Evolutionary conservation across 108 stramenopile genomes (phyloP).

Genomic region (Phaeodactylum tricornutum): DNA sequence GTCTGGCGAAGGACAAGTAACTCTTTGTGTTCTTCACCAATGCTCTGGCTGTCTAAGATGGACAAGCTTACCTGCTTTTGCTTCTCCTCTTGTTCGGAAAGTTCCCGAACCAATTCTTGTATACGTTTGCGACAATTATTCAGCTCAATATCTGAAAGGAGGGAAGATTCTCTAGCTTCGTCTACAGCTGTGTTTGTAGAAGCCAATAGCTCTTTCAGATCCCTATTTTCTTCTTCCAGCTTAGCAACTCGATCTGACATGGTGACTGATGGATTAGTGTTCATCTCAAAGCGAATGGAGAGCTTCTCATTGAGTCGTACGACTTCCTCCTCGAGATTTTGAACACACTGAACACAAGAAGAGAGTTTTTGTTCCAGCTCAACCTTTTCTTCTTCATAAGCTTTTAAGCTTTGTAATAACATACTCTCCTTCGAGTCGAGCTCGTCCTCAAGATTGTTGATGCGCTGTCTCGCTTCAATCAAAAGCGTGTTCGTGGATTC

Average conservation of each 20-base stretch:
- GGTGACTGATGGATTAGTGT: neutral
- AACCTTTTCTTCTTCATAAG: neutral
- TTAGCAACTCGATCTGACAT: neutral
- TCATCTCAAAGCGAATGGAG: too few species aligned
- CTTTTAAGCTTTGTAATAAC: neutral
- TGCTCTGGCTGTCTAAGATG: neutral
- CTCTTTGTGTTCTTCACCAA: conserved; percentile 3
- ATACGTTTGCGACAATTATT: conserved; percentile 5
- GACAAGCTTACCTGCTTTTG: conserved; percentile 1
- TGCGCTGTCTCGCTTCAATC: neutral
- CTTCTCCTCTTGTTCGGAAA: conserved; percentile 27
- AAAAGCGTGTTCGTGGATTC: too few species aligned
- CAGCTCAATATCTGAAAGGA: conserved; percentile 25
- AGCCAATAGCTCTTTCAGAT: conserved; percentile 46
- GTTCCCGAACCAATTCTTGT: conserved; percentile 1
- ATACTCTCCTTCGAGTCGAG: neutral
- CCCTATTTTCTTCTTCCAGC: conserved; percentile 31
- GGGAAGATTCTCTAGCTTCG: conserved; percentile 30
- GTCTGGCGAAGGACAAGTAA: neutral
- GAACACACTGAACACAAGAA: too few species aligned
- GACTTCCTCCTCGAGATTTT: neutral
- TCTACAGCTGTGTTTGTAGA: conserved; percentile 45
- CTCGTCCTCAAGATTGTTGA: conserved; percentile 6
- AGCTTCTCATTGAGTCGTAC: neutral
- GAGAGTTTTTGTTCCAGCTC: conserved; percentile 1